Conservation (phyloP, 2,329 filamentous ascomycete genomes). For the Beauveria scarabaeidicola region DNA sequence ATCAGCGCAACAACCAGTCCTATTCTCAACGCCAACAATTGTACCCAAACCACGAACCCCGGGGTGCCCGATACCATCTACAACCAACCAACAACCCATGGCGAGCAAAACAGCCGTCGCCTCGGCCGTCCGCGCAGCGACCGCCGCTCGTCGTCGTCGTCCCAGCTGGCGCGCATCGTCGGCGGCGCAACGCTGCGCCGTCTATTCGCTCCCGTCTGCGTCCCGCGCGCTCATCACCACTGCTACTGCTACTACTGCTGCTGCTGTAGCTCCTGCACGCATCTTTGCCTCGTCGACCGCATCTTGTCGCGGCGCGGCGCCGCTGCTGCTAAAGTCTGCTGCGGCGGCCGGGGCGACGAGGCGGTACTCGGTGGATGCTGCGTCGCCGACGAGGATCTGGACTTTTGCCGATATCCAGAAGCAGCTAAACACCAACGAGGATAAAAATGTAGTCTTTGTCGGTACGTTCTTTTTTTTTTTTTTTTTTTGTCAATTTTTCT, state of each 20-base stretch:
- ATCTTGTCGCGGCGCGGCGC: background rate
- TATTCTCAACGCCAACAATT: background rate
- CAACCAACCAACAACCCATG: background rate
- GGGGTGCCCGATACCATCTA: background rate
- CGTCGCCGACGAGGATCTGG: conserved; percentile 32
- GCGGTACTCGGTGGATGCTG: conserved; percentile 21
- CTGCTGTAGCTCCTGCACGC: background rate
- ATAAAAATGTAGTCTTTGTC: conserved; percentile 33
- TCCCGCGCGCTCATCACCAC: background rate
- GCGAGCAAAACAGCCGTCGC: background rate
- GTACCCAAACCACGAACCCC: background rate
- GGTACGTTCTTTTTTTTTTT: conserved; percentile 27
- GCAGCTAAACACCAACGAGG: conserved; percentile 19
- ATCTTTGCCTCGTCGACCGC: background rate
- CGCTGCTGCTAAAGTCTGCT: background rate
- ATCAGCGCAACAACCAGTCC: background rate
- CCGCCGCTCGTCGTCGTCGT: background rate
- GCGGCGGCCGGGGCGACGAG: conserved; percentile 8
- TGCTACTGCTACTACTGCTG: background rate
- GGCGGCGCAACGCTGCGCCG: background rate
- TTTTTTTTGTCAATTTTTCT: background rate
- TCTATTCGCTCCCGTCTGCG: background rate
- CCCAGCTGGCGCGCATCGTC: background rate
- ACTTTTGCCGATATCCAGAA: conserved; percentile 40
- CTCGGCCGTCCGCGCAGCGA: conserved; percentile 1